A percentile compares a stretch with the other conserved stretches of the same genome.
phyloP scores from a whole-genome alignment of 257 asterid genomes.

The Ajuga chamaepitys region DNA sequence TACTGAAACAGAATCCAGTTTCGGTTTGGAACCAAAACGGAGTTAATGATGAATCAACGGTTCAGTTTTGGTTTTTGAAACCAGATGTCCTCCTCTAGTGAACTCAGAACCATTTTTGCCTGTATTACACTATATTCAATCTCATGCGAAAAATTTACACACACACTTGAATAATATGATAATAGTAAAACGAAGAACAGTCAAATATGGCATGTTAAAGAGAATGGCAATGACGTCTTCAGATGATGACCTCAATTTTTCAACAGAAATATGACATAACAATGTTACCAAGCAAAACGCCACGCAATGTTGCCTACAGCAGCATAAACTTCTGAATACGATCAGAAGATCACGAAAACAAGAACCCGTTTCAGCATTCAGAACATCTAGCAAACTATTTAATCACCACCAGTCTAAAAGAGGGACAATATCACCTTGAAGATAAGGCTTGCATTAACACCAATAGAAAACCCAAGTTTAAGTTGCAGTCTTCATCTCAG shows the following conservation, averaged over 20 bases:
- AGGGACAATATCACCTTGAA: not conserved
- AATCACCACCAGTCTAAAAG: not conserved
- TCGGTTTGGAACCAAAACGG: too few relatives aligned
- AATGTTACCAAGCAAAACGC: not conserved
- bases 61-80: too few relatives aligned
- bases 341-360: not conserved
- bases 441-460: not conserved
- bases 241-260: not conserved
- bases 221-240: too few relatives aligned
- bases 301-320: not conserved
- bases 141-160: too few relatives aligned
- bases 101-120: too few relatives aligned
- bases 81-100: too few relatives aligned
- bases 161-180: too few relatives aligned
- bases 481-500: slow-evolving; percentile 39
- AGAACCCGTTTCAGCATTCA: not conserved
- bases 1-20: too few relatives aligned
- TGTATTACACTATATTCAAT: too few relatives aligned
- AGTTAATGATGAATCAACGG: too few relatives aligned
- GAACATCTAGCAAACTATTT: not conserved
- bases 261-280: not conserved
- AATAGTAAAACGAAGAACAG: too few relatives aligned
- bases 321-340: not conserved
- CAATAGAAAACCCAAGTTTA: slow-evolving; percentile 10
- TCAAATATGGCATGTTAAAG: too few relatives aligned